phyloP scores from a whole-genome alignment of 257 asterid species.

The Gentiana dahurica region DNA sequence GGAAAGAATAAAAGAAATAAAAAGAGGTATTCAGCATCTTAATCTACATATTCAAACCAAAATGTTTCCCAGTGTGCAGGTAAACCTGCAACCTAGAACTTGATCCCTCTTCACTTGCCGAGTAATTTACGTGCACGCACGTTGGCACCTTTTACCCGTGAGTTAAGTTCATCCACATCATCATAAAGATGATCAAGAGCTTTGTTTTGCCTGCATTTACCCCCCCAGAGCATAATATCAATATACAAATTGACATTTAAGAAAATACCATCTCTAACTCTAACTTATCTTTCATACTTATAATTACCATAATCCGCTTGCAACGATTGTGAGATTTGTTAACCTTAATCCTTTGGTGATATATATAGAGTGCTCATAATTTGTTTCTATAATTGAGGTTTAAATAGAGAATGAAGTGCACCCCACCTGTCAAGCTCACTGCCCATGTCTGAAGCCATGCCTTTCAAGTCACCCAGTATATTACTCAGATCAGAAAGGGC shows the following conservation, averaged over 20 bases:
- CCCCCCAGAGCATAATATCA: not conserved
- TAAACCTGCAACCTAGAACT: not conserved
- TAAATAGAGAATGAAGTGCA: not conserved
- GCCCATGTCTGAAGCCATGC: constrained; percentile 91
- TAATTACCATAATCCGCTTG: no score
- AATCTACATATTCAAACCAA: no score
- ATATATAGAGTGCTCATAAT: not conserved
- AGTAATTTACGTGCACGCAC: constrained; percentile 54
- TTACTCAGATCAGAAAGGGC: constrained; percentile 60
- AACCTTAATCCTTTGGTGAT: no score
- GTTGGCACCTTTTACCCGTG: constrained; percentile 80
- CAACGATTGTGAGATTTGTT: no score
- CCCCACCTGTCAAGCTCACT: constrained; percentile 55
- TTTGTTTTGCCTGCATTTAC: constrained; percentile 62
- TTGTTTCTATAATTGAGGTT: not conserved
- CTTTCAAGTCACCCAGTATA: constrained; percentile 76
- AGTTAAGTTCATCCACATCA: constrained; percentile 71
- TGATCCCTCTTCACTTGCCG: constrained; percentile 29
- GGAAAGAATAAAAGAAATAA: no score
- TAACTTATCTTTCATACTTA: no score
- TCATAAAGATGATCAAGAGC: constrained; percentile 65
- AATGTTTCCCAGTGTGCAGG: not conserved
- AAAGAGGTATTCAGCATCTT: no score
- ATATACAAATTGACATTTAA: not conserved
- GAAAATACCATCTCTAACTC: no score